Percentiles rank a stretch among this genome's conserved stretches.
Conservation (phyloP, 805 yeast species). For the Sungouiella blattae region DNA sequence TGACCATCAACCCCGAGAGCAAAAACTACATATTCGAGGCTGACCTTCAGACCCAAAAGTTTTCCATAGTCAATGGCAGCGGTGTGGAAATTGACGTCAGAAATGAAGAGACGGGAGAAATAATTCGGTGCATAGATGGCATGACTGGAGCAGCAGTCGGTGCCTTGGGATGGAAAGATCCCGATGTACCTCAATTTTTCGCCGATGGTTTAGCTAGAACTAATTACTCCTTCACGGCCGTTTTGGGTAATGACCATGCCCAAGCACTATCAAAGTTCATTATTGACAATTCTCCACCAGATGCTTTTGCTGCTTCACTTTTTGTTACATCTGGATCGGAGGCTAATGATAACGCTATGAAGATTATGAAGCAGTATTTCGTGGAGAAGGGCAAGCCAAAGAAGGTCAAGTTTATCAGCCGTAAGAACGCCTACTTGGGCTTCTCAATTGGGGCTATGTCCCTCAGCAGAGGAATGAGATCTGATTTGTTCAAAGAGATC, state of each 20-base stretch:
- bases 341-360: constrained; percentile 26
- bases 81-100: constrained; percentile 29
- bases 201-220: constrained; percentile 18
- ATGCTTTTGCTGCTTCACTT: constrained; percentile 40
- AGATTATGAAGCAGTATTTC: constrained; percentile 24
- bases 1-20: background rate
- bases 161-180: constrained; percentile 31
- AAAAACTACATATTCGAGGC: background rate
- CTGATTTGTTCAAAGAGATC: constrained; percentile 17
- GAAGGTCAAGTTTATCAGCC: constrained; percentile 39
- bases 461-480: constrained; percentile 16
- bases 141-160: constrained; percentile 31
- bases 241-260: constrained; percentile 19
- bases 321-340: constrained; percentile 67
- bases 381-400: constrained; percentile 39
- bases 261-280: constrained; percentile 23
- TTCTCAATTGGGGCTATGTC: constrained; percentile 45
- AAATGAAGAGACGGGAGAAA: constrained; percentile 38
- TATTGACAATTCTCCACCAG: constrained; percentile 38
- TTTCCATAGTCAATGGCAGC: background rate
- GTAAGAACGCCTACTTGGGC: constrained; percentile 47
- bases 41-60: background rate
- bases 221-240: constrained; percentile 22
- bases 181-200: constrained; percentile 17
- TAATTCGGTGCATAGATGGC: constrained; percentile 22